Evolutionary conservation across 2,329 filamentous ascomycete species (phyloP), one percentile per base, ranked within the genome.

Genomic region (Hypoxylon sp.): DNA sequence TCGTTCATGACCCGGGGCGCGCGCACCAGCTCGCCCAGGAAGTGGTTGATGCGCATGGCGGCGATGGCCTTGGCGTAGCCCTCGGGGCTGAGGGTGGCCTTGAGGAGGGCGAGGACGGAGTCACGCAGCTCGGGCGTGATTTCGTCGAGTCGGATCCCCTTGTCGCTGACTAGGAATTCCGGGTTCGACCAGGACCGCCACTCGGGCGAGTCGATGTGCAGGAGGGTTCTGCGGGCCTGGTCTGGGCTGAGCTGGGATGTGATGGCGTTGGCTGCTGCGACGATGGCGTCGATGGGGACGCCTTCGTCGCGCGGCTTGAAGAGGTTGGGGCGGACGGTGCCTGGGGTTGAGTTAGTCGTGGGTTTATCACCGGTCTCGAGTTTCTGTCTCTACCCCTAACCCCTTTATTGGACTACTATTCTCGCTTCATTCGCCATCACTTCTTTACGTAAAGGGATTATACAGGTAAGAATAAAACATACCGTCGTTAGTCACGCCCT

Each of bases 11-110:
- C 86, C 5, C 81, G 78, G 0, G 87, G 85, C 0, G 88, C 84
- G 35, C 87, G 75, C 55, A 92, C 89, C 0, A 94, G 83, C 66
- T 92, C 85, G 49, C 91, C 92, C 0, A 94, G 85, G 79, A 93
- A 94, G 61, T 90, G 88, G 78, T 94, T 94, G 76, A 92, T 88
- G 64, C 88, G 88, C 90, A 92, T 93, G 0, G 91, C 91, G 0
- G 82, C 84, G 1, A 90, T 63, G 7, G 91, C 91, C 74, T 94
- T 94, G 17, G 85, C 78, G 79, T 93, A 94, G 13, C 92, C 92
- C 76, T 92, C 89, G 0, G 89, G 85, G 0, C 90, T 92, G 0
- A 94, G 83, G 0, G 89, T 88, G 0, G 83, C 77, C 57, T 85
- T 72, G 1, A 94, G 80, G 2, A 94, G 79, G 5, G 78, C 77